Base-by-base conservation (phyloP, 768 basidiomycete species). In the Ramaria sp. region DNA sequence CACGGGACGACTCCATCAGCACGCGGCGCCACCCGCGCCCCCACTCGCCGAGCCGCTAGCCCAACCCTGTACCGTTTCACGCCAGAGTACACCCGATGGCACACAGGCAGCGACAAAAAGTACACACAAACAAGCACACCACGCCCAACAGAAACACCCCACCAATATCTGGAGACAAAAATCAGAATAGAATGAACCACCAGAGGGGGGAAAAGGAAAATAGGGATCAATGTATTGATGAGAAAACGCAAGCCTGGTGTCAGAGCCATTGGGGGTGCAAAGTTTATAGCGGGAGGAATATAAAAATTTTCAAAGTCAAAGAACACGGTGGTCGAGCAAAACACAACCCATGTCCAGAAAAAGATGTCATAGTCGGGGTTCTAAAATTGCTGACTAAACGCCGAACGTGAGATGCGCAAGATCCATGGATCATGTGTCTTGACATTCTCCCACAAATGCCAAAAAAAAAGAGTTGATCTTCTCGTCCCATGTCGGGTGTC, bases 1-100 rank as follows among this genome's bases (percentile, higher is more conserved):
- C 69, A 72, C 2, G 65, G 63, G 24, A 45, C 32, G 13, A 57
- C 57, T 13, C 73, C 71, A n/a, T 48, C 57, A 43, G 66, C 59
- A 1, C 57, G 59, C 18, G 71, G 69, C n/a, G 67, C 48, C 28
- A 57, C 15, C 32, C 65, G 58, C 18, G 67, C 69, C 0, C 66
- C 64, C 13, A 55, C 16, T 10, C 42, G 53, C 5, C 28, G 27
- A 6, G 53, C 41, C 18, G 20, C 32, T 24, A 25, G 34, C n/a
- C 18, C 25, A 0, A 28, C 13, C 5, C 15, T 24, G 15, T 22
- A 43, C 38, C 15, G 25, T 24, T 8, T 36, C 16, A 44, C n/a
- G n/a, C 13, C 28, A 20, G 8, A 12, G 47, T 18, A 28, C 24
- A 37, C 1, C 15, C 9, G 28, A 25, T 22, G 16, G 38, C 15